Conservation (phyloP, 2,329 filamentous ascomycete genomes). For the Dactylellina sp. region DNA sequence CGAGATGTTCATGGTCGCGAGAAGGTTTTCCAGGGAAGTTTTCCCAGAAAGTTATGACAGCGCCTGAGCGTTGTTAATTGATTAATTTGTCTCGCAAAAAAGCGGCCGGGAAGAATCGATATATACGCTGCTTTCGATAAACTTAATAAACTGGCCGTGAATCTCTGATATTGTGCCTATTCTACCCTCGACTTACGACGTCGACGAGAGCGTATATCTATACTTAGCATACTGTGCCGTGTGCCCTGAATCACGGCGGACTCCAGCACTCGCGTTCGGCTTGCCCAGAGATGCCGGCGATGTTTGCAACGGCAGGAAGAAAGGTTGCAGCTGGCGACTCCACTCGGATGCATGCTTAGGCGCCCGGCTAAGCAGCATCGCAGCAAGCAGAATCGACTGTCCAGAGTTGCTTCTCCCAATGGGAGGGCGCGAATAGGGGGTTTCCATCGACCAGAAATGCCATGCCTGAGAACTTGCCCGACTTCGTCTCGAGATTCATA, state of each 20-base stretch:
- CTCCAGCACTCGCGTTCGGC: not conserved
- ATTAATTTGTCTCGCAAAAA: not conserved
- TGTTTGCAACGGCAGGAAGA: conserved; percentile 11
- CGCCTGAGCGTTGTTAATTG: not conserved
- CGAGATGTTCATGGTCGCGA: not conserved
- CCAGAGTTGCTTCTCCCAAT: conserved; percentile 26
- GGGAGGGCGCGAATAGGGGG: conserved; percentile 51
- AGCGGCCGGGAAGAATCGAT: conserved; percentile 3
- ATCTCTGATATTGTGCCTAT: conserved; percentile 32
- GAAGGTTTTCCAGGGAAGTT: not conserved
- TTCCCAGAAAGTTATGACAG: too few relatives aligned
- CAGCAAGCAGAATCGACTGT: conserved; percentile 21
- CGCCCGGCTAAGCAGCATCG: conserved; percentile 39
- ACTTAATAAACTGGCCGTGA: conserved; percentile 10
- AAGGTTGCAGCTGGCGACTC: conserved; percentile 47
- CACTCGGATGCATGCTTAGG: conserved; percentile 49
- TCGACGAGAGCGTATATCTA: conserved; percentile 18
- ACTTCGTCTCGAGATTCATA: conserved; percentile 57
- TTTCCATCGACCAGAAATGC: conserved; percentile 18
- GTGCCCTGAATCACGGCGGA: not conserved
- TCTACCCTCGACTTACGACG: not conserved
- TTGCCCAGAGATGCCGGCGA: not conserved
- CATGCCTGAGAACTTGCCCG: not conserved
- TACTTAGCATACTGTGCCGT: conserved; percentile 30
- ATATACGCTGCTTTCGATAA: not conserved